Evolutionary conservation across 192 early-diverging fungal genomes (phyloP), one percentile per base, ranked within the genome.

Genomic region (Radiomyces spectabilis): DNA sequence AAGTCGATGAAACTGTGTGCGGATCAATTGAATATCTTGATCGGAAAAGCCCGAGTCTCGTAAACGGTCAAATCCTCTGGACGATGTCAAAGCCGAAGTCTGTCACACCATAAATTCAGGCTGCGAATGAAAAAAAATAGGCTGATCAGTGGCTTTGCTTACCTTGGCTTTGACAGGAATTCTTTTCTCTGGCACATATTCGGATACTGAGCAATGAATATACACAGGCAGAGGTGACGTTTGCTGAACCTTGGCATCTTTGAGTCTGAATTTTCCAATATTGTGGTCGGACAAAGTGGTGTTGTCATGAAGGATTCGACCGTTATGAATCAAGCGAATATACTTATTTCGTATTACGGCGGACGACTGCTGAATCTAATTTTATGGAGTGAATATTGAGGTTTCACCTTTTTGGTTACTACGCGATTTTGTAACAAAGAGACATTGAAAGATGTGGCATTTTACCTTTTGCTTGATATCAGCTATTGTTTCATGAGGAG

Each of bases 11-110:
- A 81, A 81, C 38, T 81, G 76, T 22, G 64, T 48, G 3, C 79
- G 68, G 19, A 81, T 71, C 27, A 71, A 72, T 24, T 58, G 57
- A 41, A 81, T 72, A 40, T 81, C 79, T 24, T 78, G 69, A n/a
- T 77, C 79, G 8, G 73, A 72, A 31, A 81, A 81, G 1, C 79
- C 79, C 25, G 73, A 68, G 38, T 78, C 79, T 43, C 73, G 59
- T 26, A 81, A 40, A n/a, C 79, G 69, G 54, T 81, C 79, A 40
- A 81, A 81, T 4, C 79, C 79, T 41, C 57, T 73, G 8, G 68
- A 44, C 22, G 70, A 73, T 1, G 65, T 71, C 24, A 69, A n/a
- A n/a, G n/a, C n/a, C n/a, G n/a, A n/a, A n/a, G n/a, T n/a, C n/a
- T n/a, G n/a, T n/a, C n/a, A n/a, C n/a, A n/a, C n/a, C n/a, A n/a